Evolutionary conservation across 768 basidiomycete genomes (phyloP).

Genomic region (Austroboletus festivus): DNA sequence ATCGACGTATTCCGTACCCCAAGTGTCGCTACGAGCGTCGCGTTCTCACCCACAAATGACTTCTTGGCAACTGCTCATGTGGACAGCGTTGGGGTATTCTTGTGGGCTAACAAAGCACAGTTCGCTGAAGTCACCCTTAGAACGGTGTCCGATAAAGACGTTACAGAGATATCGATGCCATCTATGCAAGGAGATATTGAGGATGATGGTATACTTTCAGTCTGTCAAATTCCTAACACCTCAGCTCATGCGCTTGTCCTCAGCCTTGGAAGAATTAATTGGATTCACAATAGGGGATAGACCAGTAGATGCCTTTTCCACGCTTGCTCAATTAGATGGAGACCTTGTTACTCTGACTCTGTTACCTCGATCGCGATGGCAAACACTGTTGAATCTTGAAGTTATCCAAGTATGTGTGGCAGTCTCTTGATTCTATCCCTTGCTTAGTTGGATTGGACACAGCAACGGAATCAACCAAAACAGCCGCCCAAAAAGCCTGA

Average conservation of each 20-base stretch:
- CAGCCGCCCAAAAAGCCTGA: conserved; percentile 94
- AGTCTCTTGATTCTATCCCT: neutral
- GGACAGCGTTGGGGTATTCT: conserved; percentile 88
- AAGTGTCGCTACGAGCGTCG: conserved; percentile 83
- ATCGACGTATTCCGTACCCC: conserved; percentile 90
- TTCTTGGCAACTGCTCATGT: conserved; percentile 95
- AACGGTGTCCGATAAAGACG: conserved; percentile 72
- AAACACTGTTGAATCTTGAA: conserved; percentile 94
- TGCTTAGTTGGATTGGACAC: neutral
- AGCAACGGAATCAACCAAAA: conserved; percentile 96
- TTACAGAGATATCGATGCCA: conserved; percentile 69
- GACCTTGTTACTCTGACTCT: conserved; percentile 92
- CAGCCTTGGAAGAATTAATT: conserved; percentile 73
- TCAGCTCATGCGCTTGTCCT: conserved; percentile 8
- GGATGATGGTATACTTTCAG: conserved; percentile 62
- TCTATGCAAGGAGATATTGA: conserved; percentile 80
- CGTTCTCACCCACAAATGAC: conserved; percentile 93
- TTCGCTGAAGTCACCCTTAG: conserved; percentile 83
- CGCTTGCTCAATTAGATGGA: conserved; percentile 84
- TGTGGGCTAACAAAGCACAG: conserved; percentile 99
- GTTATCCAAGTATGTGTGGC: conserved; percentile 72
- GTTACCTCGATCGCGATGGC: conserved; percentile 91
- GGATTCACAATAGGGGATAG: conserved; percentile 58
- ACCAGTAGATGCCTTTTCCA: conserved; percentile 69
- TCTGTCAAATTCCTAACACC: neutral